phyloP scores from a whole-genome alignment of 2,329 filamentous ascomycete species.

The Pyricularia sp. region DNA sequence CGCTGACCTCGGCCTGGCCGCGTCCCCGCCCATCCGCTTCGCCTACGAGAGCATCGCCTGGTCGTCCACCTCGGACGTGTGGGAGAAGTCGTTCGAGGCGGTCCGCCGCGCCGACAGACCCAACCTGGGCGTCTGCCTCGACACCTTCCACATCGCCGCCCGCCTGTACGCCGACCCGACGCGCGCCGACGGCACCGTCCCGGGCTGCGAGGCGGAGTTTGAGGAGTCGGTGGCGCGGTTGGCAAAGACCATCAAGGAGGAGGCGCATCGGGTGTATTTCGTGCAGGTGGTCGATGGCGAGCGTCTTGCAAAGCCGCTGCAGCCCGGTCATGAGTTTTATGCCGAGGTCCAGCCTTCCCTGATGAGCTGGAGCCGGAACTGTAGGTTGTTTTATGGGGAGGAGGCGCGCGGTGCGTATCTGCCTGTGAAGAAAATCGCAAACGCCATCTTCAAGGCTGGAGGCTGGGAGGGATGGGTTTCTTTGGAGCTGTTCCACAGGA shows the following conservation, averaged over 20 bases:
- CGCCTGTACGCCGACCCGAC: slow-evolving; percentile 44
- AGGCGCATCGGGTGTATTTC: slow-evolving; percentile 40
- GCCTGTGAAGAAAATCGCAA: slow-evolving; percentile 38
- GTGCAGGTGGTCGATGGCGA: slow-evolving; percentile 52
- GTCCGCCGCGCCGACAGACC: slow-evolving; percentile 36
- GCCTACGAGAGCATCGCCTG: slow-evolving; percentile 49
- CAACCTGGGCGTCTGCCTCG: slow-evolving; percentile 50
- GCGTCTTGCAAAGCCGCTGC: slow-evolving; percentile 32
- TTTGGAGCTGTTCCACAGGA: slow-evolving; percentile 45
- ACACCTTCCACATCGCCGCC: slow-evolving; percentile 50
- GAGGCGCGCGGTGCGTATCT: slow-evolving; percentile 40
- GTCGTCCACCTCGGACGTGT: slow-evolving; percentile 45
- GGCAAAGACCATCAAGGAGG: slow-evolving; percentile 28
- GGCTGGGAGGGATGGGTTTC: slow-evolving; percentile 47
- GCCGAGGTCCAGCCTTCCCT: slow-evolving; percentile 37
- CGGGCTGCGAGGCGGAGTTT: slow-evolving; percentile 29
- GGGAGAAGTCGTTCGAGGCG: slow-evolving; percentile 45
- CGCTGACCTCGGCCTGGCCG: slow-evolving; percentile 39
- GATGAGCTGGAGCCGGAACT: slow-evolving; percentile 53
- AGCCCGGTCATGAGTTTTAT: slow-evolving; percentile 38
- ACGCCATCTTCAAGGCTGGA: slow-evolving; percentile 37
- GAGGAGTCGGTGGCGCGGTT: slow-evolving; percentile 31
- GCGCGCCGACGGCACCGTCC: slow-evolving; percentile 23
- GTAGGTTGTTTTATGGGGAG: slow-evolving; percentile 46
- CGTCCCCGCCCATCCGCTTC: slow-evolving; percentile 36